phyloP scores from a whole-genome alignment of 805 yeast genomes.

The Yamadazyma phyllophila region DNA sequence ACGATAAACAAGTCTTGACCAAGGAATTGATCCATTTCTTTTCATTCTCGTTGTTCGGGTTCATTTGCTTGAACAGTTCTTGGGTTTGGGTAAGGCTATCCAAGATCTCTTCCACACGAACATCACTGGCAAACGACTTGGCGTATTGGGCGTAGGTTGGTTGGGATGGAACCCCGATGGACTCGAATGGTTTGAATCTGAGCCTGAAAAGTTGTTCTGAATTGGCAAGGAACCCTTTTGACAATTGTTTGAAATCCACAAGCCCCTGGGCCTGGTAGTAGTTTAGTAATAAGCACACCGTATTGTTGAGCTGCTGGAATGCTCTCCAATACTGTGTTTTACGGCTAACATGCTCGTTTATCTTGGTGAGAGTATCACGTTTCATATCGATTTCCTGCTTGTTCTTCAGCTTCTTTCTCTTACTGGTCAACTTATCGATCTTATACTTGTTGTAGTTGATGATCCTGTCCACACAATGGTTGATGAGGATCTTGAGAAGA shows the following conservation, averaged over 20 bases:
- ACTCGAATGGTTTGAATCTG: slow-evolving; percentile 15
- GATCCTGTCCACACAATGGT: slow-evolving; percentile 45
- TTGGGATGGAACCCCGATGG: slow-evolving; percentile 14
- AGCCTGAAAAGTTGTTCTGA: slow-evolving; percentile 12
- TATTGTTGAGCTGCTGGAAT: slow-evolving; percentile 5
- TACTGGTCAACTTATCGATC: slow-evolving; percentile 8
- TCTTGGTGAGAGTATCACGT: slow-evolving; percentile 5
- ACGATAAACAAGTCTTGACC: slow-evolving; percentile 13
- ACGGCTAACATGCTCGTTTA: slow-evolving; percentile 3
- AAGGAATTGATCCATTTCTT: slow-evolving; percentile 9
- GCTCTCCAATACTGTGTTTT: slow-evolving; percentile 6
- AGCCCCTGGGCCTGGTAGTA: slow-evolving; percentile 7
- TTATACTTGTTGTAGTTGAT: slow-evolving; percentile 13
- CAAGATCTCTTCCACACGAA: slow-evolving; percentile 2
- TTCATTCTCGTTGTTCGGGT: background rate
- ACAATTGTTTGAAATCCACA: slow-evolving; percentile 3
- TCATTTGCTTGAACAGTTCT: slow-evolving; percentile 1
- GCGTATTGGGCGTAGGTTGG: slow-evolving; percentile 7
- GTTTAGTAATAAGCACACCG: slow-evolving; percentile 5
- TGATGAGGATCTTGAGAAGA: slow-evolving; percentile 38
- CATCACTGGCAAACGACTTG: slow-evolving; percentile 3
- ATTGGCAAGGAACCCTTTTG: slow-evolving; percentile 7
- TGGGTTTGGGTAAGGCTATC: slow-evolving; percentile 5
- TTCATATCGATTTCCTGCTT: slow-evolving; percentile 13
- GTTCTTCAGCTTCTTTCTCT: slow-evolving; percentile 13